A percentile compares a stretch with the other conserved stretches of the same genome.
These are phyloP conservation scores for Saccharum spontaneum DNA, from an alignment of 176 grass and related monocot species.

Conservation along the genomic window DNA sequence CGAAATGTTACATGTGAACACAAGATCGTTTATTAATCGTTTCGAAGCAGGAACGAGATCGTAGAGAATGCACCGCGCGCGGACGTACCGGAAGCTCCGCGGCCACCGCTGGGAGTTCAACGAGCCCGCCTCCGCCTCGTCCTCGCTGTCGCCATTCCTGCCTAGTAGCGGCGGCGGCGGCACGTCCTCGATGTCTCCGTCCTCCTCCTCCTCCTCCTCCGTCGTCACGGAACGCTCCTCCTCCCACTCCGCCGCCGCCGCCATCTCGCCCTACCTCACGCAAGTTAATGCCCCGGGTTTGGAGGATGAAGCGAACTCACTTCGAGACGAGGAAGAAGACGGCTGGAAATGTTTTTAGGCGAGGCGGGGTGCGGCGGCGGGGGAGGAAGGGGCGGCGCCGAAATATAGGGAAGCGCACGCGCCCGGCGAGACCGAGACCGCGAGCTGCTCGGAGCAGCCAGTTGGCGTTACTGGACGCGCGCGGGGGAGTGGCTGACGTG, in stretches of 20 bases:
- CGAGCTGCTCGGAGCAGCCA: neutral
- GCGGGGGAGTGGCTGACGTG: neutral
- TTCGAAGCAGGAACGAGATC: neutral
- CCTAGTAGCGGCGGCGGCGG: neutral
- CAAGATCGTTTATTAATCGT: neutral
- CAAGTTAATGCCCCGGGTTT: neutral
- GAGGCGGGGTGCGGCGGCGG: neutral
- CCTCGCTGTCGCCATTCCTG: constrained; percentile 9
- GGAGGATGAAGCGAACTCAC: neutral
- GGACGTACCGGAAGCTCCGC: constrained; percentile 68
- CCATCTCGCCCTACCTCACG: neutral
- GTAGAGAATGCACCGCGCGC: neutral
- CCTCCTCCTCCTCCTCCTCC: constrained; percentile 33
- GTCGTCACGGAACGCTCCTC: constrained; percentile 22
- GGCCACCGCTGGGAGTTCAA: constrained; percentile 64
- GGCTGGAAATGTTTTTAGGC: neutral
- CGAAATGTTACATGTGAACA: neutral
- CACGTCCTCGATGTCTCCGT: constrained; percentile 47
- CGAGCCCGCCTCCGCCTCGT: constrained; percentile 8
- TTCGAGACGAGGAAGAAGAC: neutral
- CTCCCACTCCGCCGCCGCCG: constrained; percentile 5
- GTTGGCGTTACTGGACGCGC: too few species aligned
- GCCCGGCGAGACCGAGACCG: too few species aligned
- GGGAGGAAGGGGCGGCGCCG: neutral
- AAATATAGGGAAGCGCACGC: neutral